Evolutionary conservation across 352 stramenopile genomes (phyloP).

Genomic region (Pythium biforme): DNA sequence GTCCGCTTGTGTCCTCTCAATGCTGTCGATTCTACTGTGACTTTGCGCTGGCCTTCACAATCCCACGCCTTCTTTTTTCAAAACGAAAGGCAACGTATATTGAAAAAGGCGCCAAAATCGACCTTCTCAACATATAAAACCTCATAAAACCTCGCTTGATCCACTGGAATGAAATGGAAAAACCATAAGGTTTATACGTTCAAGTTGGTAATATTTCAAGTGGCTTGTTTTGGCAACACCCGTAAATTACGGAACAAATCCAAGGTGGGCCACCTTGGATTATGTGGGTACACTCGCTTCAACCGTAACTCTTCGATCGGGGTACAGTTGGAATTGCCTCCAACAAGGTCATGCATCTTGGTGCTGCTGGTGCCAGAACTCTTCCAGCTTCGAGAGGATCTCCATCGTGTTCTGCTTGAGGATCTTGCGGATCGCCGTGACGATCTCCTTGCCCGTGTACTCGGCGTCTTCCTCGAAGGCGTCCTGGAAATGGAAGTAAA

Average conservation of each 20-base stretch:
- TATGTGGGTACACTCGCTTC: too few relatives aligned
- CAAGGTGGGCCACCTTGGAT: neutral
- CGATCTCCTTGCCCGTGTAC: conserved; percentile 82
- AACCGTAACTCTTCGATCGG: conserved; percentile 6
- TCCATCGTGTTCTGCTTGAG: conserved; percentile 84
- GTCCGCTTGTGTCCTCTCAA: neutral
- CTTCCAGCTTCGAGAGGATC: conserved; percentile 68
- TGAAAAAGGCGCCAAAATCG: conserved; percentile 22
- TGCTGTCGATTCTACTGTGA: conserved; percentile 10
- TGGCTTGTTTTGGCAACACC: neutral
- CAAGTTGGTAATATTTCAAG: conserved; percentile 1
- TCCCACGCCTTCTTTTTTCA: conserved; percentile 2
- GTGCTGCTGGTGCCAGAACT: conserved; percentile 64
- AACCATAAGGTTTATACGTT: conserved; percentile 19
- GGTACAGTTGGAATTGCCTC: neutral
- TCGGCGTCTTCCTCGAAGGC: conserved; percentile 82
- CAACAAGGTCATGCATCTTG: neutral
- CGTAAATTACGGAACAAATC: conserved; percentile 4
- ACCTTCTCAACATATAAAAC: conserved; percentile 6
- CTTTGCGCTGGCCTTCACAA: neutral
- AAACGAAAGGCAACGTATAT: conserved; percentile 24
- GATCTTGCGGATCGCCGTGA: conserved; percentile 80
- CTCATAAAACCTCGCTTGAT: neutral
- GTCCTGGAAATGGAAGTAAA: conserved; percentile 86
- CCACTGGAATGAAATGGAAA: too few relatives aligned